Conservation (phyloP, 2,329 filamentous ascomycete genomes). For the Arthrinium phaeospermum region DNA sequence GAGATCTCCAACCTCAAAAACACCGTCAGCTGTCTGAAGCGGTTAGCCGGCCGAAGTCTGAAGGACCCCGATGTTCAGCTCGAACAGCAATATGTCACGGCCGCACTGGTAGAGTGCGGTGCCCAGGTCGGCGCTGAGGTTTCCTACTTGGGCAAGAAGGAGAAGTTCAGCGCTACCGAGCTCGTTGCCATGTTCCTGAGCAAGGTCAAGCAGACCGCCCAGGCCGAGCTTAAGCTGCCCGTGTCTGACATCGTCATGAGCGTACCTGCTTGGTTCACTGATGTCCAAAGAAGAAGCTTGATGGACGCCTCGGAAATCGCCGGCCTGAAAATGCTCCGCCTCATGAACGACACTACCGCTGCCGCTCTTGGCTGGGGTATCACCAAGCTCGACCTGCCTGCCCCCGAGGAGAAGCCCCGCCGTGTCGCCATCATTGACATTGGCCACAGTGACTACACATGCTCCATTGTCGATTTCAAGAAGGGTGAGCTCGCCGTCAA, state of each 20-base stretch:
- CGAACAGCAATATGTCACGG: constrained; percentile 90
- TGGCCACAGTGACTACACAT: constrained; percentile 95
- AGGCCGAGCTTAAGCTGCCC: constrained; percentile 85
- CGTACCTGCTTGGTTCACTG: constrained; percentile 96
- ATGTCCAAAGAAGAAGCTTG: constrained; percentile 86
- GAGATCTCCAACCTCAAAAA: constrained; percentile 99
- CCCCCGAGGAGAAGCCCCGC: constrained; percentile 87
- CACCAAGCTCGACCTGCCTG: constrained; percentile 90
- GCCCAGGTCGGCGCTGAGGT: constrained; percentile 96
- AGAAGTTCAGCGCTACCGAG: constrained; percentile 93
- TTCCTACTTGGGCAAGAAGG: constrained; percentile 90
- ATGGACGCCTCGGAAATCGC: constrained; percentile 93
- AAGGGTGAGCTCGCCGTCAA: constrained; percentile 97
- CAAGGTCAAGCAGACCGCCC: constrained; percentile 89
- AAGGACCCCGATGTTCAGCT: constrained; percentile 91
- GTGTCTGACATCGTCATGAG: constrained; percentile 94
- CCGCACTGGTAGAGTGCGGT: constrained; percentile 84
- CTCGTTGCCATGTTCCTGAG: constrained; percentile 93
- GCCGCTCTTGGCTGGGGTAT: constrained; percentile 96
- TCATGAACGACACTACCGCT: constrained; percentile 98
- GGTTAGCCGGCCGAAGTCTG: constrained; percentile 84
- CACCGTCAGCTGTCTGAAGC: constrained; percentile 91
- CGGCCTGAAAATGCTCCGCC: constrained; percentile 86
- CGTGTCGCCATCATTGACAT: constrained; percentile 93
- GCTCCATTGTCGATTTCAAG: constrained; percentile 92